A percentile compares a stretch with the other conserved stretches of the same genome.
These are phyloP conservation scores for Cryptococcus amylolentus DNA, from an alignment of 1,284 basidiomycete genomes.

Conservation along the genomic window DNA sequence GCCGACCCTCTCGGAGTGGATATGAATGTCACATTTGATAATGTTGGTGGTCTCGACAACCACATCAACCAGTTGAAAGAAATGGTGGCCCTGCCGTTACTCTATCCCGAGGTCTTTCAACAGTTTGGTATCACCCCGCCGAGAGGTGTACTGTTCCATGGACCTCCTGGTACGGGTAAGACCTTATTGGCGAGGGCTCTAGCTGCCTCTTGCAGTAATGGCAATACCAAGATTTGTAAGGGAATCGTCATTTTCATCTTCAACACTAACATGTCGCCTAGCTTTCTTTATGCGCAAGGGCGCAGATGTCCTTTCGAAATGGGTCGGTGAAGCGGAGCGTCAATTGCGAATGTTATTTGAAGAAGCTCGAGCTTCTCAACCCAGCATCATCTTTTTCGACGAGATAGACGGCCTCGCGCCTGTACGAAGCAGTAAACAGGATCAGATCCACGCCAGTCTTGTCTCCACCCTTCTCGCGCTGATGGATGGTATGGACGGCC, in stretches of 20 bases:
- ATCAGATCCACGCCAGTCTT: constrained; percentile 97
- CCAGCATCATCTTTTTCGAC: constrained; percentile 99
- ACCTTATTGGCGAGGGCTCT: constrained; percentile 89
- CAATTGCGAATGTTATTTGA: constrained; percentile 95
- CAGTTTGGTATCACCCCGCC: constrained; percentile 93
- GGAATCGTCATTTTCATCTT: constrained; percentile 10
- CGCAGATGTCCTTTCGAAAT: constrained; percentile 95
- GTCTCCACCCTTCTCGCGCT: constrained; percentile 93
- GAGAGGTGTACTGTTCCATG: constrained; percentile 94
- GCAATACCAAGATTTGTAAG: constrained; percentile 85
- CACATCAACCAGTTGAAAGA: constrained; percentile 98
- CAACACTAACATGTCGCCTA: constrained; percentile 36
- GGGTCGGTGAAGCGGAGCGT: constrained; percentile 98
- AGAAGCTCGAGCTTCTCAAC: constrained; percentile 88
- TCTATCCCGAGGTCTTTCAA: constrained; percentile 98
- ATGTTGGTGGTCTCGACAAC: constrained; percentile 93
- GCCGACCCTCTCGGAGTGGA: constrained; percentile 94
- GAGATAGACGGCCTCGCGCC: constrained; percentile 98
- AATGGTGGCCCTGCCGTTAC: constrained; percentile 92
- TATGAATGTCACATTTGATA: constrained; percentile 89
- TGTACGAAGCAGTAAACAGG: constrained; percentile 95
- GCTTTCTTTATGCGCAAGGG: constrained; percentile 99
- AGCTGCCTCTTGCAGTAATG: constrained; percentile 85
- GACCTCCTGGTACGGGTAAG: constrained; percentile 77
- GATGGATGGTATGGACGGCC: constrained; percentile 99